Evolutionary conservation across 371 early-diverging fungal species (phyloP).

Genomic region (Capillidium heterosporum): DNA sequence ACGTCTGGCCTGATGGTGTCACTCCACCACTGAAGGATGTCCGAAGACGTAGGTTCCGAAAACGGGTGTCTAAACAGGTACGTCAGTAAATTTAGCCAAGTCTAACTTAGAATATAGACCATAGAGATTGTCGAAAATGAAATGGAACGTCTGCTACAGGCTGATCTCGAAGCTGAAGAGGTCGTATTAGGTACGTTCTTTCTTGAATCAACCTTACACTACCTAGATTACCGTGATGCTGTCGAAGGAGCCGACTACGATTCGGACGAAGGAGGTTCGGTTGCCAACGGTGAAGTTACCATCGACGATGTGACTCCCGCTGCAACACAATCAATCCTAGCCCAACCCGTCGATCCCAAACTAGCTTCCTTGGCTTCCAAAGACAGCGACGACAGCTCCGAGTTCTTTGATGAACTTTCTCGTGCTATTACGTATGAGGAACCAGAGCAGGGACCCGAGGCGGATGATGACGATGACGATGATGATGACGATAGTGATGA

Average conservation of each 20-base stretch:
- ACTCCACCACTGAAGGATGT: conserved; percentile 81
- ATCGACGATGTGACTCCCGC: neutral
- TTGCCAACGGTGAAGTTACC: neutral
- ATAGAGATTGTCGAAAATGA: conserved; percentile 82
- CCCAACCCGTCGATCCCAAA: neutral
- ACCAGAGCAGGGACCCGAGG: conserved; percentile 1
- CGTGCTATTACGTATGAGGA: conserved; percentile 3
- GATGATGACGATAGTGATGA: conserved; percentile 7
- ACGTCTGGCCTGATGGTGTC: conserved; percentile 66
- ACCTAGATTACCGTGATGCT: conserved; percentile 6
- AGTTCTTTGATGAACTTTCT: neutral
- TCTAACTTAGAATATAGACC: conserved; percentile 24
- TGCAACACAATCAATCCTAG: neutral
- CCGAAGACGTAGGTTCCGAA: conserved; percentile 72
- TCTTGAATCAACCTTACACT: neutral
- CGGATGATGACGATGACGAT: conserved; percentile 3
- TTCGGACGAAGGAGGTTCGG: conserved; percentile 12
- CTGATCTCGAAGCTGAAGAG: conserved; percentile 63
- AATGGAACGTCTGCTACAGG: conserved; percentile 66
- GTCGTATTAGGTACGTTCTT: conserved; percentile 29
- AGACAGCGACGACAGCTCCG: neutral
- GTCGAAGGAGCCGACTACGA: conserved; percentile 9
- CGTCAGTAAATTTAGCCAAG: conserved; percentile 1
- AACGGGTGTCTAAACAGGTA: conserved; percentile 65
- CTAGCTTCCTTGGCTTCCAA: neutral